Percentiles rank a stretch among this genome's conserved stretches.
Evolutionary conservation across 176 grass and related monocot genomes (phyloP).

Genomic region (Guadua angustifolia): DNA sequence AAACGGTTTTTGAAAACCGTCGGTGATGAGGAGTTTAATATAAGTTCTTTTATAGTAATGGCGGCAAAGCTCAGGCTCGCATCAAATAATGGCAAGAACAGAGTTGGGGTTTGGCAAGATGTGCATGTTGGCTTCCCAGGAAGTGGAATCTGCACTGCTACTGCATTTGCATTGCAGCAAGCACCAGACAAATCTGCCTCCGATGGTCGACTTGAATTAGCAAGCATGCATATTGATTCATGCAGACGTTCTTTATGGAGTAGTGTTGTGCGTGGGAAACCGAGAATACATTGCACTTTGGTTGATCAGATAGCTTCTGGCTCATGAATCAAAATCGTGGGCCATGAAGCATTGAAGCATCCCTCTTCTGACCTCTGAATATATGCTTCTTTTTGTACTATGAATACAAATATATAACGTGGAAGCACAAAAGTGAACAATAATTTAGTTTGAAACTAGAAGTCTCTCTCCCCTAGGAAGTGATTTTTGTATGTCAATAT

Average conservation of each 20-base stretch:
- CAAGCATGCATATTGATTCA: not conserved
- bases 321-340: not conserved
- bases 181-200: not conserved
- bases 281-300: not conserved
- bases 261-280: not conserved
- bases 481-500: no score
- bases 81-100: no score
- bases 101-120: not conserved
- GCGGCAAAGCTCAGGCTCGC: no score
- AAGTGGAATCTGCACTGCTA: not conserved
- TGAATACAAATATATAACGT: no score
- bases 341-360: not conserved
- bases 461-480: no score
- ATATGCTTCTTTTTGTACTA: no score
- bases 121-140: not conserved
- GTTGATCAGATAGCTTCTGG: not conserved
- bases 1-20: no score
- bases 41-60: no score
- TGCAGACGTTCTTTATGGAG: slow-evolving; percentile 2
- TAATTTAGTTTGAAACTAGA: no score
- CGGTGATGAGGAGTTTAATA: no score
- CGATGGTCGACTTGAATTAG: not conserved
- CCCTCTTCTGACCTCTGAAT: not conserved
- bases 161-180: not conserved
- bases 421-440: no score